Evolutionary conservation across 495 filamentous ascomycete species (phyloP).

Genomic region (Margaritispora aquatica): DNA sequence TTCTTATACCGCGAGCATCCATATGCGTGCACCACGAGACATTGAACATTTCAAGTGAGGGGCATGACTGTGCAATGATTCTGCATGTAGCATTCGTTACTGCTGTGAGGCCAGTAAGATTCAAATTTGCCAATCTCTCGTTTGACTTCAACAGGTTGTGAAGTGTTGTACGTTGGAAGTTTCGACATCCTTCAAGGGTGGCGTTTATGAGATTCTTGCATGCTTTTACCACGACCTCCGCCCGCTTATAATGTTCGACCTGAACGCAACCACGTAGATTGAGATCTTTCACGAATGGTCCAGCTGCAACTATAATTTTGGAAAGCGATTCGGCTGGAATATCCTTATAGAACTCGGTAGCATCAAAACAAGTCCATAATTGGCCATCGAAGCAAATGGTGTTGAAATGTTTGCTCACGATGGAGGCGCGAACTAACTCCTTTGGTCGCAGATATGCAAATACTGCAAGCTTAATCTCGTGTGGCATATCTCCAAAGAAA

Average conservation of each 20-base stretch:
- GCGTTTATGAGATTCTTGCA: constrained; percentile 85
- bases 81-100: constrained; percentile 84
- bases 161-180: constrained; percentile 67
- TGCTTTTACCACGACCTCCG: constrained; percentile 66
- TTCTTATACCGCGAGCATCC: constrained; percentile 72
- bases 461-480: constrained; percentile 74
- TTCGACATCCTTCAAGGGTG: constrained; percentile 81
- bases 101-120: constrained; percentile 71
- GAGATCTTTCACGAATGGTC: constrained; percentile 84
- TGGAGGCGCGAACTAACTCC: constrained; percentile 75
- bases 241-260: constrained; percentile 70
- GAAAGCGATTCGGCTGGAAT: constrained; percentile 79
- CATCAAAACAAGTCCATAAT: constrained; percentile 80
- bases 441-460: constrained; percentile 71
- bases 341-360: constrained; percentile 76
- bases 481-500: constrained; percentile 75
- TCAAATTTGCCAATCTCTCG: constrained; percentile 68
- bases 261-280: constrained; percentile 61
- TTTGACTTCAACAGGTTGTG: constrained; percentile 79
- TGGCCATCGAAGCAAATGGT: constrained; percentile 91
- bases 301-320: constrained; percentile 77
- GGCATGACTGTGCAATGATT: constrained; percentile 79
- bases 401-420: constrained; percentile 76
- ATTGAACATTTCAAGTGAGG: constrained; percentile 73
- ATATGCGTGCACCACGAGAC: constrained; percentile 87